Evolutionary conservation across 768 basidiomycete species (phyloP).

Genomic region (Phallus indusiatus): DNA sequence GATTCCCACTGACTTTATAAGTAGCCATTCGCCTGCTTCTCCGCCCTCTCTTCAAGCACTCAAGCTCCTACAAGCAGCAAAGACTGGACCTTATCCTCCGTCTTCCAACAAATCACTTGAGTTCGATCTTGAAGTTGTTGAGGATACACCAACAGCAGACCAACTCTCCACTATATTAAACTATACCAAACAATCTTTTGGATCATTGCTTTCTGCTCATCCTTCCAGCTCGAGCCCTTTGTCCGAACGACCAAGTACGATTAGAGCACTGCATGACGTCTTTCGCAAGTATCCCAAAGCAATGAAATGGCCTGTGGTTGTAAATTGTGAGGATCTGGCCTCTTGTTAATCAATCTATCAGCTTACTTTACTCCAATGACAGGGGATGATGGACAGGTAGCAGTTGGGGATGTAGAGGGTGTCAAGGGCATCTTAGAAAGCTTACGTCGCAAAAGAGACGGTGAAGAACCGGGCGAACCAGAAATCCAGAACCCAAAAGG

Average conservation of each 20-base stretch:
- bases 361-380: background rate
- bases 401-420: constrained; percentile 58
- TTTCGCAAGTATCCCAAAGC: constrained; percentile 47
- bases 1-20: background rate
- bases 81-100: constrained; percentile 55
- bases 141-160: constrained; percentile 55
- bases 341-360: background rate
- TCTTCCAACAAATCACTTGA: constrained; percentile 40
- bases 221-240: constrained; percentile 29
- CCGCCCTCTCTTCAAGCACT: constrained; percentile 58
- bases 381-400: constrained; percentile 47
- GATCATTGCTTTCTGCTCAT: constrained; percentile 52
- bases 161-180: constrained; percentile 60
- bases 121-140: constrained; percentile 66
- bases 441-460: constrained; percentile 57
- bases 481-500: constrained; percentile 40
- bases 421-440: constrained; percentile 60
- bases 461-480: constrained; percentile 29
- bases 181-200: constrained; percentile 36
- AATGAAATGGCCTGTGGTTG: constrained; percentile 73
- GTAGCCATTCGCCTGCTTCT: constrained; percentile 56
- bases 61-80: constrained; percentile 44
- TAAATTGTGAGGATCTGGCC: constrained; percentile 42
- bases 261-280: constrained; percentile 39
- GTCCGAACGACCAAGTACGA: constrained; percentile 30